Conservation (phyloP, 805 yeast genomes). For the Candida krabiensis region DNA sequence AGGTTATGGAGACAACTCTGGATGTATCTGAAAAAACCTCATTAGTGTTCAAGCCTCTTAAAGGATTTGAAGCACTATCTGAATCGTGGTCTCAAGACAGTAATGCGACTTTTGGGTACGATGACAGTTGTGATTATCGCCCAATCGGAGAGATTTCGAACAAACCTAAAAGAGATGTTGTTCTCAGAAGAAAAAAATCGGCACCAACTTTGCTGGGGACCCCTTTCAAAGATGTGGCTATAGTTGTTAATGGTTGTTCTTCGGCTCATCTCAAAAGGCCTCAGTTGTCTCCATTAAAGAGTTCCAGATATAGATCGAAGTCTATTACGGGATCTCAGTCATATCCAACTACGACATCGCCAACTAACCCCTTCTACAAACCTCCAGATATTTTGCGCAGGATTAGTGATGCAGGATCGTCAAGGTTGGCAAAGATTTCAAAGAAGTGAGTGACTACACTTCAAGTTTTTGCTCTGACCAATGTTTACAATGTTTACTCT, state of each 20-base stretch:
- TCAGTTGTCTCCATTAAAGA: conserved; percentile 9
- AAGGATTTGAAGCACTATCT: not conserved
- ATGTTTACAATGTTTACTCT: no score
- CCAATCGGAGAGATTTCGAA: no score
- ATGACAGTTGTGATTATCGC: no score
- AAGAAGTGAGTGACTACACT: no score
- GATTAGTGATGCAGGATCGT: conserved; percentile 12
- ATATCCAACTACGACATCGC: conserved; percentile 11
- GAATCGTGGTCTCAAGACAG: not conserved
- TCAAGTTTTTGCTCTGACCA: no score
- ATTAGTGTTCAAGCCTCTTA: not conserved
- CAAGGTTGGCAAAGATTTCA: conserved; percentile 1
- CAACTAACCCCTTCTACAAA: conserved; percentile 28
- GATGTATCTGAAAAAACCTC: not conserved
- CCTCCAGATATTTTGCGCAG: conserved; percentile 28
- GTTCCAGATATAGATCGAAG: conserved; percentile 15
- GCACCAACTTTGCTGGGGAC: not conserved
- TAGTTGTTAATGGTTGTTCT: not conserved
- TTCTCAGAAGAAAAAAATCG: not conserved
- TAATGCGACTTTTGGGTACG: no score
- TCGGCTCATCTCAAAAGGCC: conserved; percentile 3
- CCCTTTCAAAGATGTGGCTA: not conserved
- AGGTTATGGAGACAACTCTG: not conserved
- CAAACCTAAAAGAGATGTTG: not conserved
- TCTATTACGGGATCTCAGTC: conserved; percentile 9